Evolutionary conservation across 345 rosid species (phyloP).

Genomic region (Hibiscus mutabilis): DNA sequence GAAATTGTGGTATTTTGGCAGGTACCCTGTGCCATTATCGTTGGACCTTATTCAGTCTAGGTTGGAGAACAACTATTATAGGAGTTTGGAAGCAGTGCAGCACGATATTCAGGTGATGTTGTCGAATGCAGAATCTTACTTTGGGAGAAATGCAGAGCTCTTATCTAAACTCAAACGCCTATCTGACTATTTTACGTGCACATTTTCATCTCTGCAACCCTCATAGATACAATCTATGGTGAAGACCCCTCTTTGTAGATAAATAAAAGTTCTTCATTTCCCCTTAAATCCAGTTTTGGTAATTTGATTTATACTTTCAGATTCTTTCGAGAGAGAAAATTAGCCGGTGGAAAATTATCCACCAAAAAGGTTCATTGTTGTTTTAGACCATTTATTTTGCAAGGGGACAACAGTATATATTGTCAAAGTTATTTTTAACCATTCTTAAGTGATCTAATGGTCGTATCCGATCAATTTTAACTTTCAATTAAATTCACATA

Average conservation of each 20-base stretch:
- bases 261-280: neutral
- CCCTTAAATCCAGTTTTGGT: conserved; percentile 20
- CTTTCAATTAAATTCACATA: too few species aligned
- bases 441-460: too few species aligned
- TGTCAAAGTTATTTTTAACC: neutral
- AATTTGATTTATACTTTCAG: neutral
- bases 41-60: conserved; percentile 61
- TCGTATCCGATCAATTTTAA: too few species aligned
- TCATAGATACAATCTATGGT: neutral
- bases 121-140: conserved; percentile 57
- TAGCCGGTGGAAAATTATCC: conserved; percentile 26
- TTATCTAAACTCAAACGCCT: conserved; percentile 46
- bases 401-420: neutral
- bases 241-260: conserved; percentile 35
- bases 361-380: conserved; percentile 31
- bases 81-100: conserved; percentile 65
- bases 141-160: conserved; percentile 47
- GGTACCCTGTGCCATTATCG: conserved; percentile 87
- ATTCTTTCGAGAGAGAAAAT: conserved; percentile 1
- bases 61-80: conserved; percentile 76
- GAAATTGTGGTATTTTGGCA: conserved; percentile 21
- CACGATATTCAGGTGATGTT: conserved; percentile 72
- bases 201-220: conserved; percentile 41
- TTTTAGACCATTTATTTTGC: conserved; percentile 21
- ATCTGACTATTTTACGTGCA: conserved; percentile 47